These are phyloP conservation scores for Vigna trinervia DNA, from an alignment of 306 rosid species.

Conservation along the genomic window DNA sequence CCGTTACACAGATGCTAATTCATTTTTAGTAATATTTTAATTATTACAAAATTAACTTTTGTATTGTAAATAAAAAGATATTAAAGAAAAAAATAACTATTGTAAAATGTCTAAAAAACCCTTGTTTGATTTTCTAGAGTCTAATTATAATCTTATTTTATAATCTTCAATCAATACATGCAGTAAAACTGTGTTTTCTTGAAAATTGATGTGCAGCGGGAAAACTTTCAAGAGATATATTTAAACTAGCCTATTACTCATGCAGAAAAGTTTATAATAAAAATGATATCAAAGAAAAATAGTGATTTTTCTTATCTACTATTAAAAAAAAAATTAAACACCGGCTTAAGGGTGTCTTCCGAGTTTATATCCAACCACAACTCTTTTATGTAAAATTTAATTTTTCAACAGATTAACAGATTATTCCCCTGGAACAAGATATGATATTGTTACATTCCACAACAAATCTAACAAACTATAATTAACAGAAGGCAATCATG, in stretches of 20 bases:
- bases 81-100: too few relatives aligned
- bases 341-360: neutral
- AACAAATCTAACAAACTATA: constrained; percentile 39
- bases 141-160: too few relatives aligned
- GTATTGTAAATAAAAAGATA: too few relatives aligned
- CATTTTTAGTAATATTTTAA: too few relatives aligned
- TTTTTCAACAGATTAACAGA: constrained; percentile 33
- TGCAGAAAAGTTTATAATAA: neutral
- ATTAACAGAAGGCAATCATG: constrained; percentile 40
- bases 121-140: too few relatives aligned
- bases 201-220: neutral
- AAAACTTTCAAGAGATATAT: too few relatives aligned
- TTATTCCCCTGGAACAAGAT: constrained; percentile 38
- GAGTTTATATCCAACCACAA: neutral
- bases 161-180: neutral
- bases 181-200: neutral
- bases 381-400: neutral
- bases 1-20: too few relatives aligned
- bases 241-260: neutral
- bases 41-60: too few relatives aligned
- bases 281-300: neutral
- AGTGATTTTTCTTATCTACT: neutral
- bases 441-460: constrained; percentile 45
- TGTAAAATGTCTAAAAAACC: too few relatives aligned
- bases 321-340: neutral